These are phyloP conservation scores for Aspergillus sp. DNA, from an alignment of 2,329 filamentous ascomycete genomes.

Conservation along the genomic window DNA sequence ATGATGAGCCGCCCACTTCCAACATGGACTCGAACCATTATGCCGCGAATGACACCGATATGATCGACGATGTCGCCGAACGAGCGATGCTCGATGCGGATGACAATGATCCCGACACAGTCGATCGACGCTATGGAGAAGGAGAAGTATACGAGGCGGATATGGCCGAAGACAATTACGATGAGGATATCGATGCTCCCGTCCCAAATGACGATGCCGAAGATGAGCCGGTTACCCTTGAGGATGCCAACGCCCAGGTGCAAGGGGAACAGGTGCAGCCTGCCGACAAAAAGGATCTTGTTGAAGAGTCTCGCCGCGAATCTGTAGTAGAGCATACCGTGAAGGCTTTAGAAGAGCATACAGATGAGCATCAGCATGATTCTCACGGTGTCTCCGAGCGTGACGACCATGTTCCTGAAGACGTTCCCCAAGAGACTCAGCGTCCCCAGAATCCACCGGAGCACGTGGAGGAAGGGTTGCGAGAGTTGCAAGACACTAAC, in stretches of 20 bases:
- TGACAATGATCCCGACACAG: conserved; percentile 17
- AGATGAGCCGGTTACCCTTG: conserved; percentile 2
- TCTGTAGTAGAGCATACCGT: conserved; percentile 1
- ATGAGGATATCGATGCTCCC: conserved; percentile 24
- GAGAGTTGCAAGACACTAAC: conserved; percentile 13
- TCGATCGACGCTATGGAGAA: conserved; percentile 22
- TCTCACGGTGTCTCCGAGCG: conserved; percentile 1
- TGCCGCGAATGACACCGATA: conserved; percentile 35
- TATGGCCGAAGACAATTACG: conserved; percentile 32
- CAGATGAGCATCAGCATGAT: conserved; percentile 1
- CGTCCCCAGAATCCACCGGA: conserved; percentile 3
- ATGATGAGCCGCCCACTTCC: conserved; percentile 27
- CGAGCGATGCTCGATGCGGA: conserved; percentile 30
- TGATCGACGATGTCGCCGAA: conserved; percentile 37
- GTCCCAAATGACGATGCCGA: conserved; percentile 15
- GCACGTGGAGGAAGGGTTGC: conserved; percentile 4
- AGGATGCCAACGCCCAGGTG: conserved; percentile 5
- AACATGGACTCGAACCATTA: conserved; percentile 23
- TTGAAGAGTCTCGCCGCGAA: conserved; percentile 2
- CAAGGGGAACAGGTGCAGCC: conserved; percentile 1
- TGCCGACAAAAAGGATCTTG: background rate
- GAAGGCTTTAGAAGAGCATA: conserved; percentile 3
- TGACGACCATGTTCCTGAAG: conserved; percentile 4
- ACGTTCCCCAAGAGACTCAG: conserved; percentile 4
- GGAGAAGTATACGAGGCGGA: conserved; percentile 28